Conservation (phyloP, 2,329 filamentous ascomycete genomes). For the Aquanectria penicillioides region DNA sequence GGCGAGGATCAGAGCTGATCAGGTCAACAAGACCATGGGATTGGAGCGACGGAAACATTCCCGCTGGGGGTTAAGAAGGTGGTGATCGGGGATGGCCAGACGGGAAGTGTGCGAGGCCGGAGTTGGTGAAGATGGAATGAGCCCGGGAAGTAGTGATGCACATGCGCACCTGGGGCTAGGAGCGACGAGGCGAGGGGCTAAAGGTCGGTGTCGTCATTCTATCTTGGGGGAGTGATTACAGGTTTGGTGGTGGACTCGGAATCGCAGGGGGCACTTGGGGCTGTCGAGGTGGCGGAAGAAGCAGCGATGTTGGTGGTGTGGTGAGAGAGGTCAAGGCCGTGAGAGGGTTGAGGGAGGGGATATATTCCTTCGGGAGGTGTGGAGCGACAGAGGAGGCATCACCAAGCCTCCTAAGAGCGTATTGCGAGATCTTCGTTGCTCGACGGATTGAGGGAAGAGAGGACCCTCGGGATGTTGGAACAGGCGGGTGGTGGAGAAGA, state of each 20-base stretch:
- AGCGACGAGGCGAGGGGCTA: slow-evolving; percentile 13
- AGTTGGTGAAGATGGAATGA: not conserved
- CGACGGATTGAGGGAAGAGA: slow-evolving; percentile 1
- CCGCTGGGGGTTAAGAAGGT: slow-evolving; percentile 22
- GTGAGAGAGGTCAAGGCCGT: not conserved
- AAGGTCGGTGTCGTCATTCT: slow-evolving; percentile 22
- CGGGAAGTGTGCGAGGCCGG: slow-evolving; percentile 1
- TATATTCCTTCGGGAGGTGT: too few relatives aligned
- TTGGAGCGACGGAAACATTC: slow-evolving; percentile 39
- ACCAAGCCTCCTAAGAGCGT: slow-evolving; percentile 4
- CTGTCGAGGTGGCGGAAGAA: not conserved
- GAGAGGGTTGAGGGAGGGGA: too few relatives aligned
- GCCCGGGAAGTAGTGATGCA: slow-evolving; percentile 1
- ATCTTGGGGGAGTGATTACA: not conserved
- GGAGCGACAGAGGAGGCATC: slow-evolving; percentile 20
- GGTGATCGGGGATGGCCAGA: slow-evolving; percentile 8
- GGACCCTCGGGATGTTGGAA: not conserved
- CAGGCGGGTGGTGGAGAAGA: slow-evolving; percentile 6
- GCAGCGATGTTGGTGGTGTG: not conserved
- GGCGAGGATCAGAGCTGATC: slow-evolving; percentile 53
- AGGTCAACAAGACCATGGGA: slow-evolving; percentile 51
- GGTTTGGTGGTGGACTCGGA: not conserved
- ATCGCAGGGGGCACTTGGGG: not conserved
- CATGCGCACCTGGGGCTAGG: slow-evolving; percentile 19
- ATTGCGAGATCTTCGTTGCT: slow-evolving; percentile 14